Base-by-base conservation (phyloP, 108 stramenopile genomes). In the Skeletonema marinoi region DNA sequence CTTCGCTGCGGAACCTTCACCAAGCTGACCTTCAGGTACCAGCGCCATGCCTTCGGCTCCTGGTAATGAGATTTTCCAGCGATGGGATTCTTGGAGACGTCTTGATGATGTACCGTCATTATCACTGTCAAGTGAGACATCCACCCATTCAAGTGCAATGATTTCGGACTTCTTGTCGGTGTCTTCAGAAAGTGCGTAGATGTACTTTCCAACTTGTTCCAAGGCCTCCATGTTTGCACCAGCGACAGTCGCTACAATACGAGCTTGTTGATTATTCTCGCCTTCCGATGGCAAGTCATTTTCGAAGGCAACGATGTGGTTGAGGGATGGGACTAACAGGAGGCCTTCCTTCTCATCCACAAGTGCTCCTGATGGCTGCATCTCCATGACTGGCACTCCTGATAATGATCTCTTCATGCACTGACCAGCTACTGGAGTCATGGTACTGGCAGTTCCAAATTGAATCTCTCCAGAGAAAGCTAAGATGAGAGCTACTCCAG, bases 161-260 rank as follows among this genome's bases (percentile, higher is more conserved):
- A 68, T 61, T 59, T 66, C 65, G 54, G 65, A 66, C 25, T 59
- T 30, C 25, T 21, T 25, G 54, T 68, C 50, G 8, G 50, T 31
- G 9, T 10, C 60, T 68, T 68, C 67, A 61, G 67, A 68, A n/a
- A 68, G 58, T 16, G 67, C 67, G 32, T 32, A 68, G 59, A 68
- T 17, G 16, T n/a, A 14, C 8, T 68, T 50, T 8, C 59, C 67
- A 9, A 68, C 19, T 13, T 19, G 50, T 30, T 59, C 60, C 7
- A 68, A n/a, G 2, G 59, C 67, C 60, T 68, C 67, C 41, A 64
- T 21, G 11, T 64, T 48, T 17, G 41, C 42, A 16, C 7, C 63
- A 19, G 2, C 4, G 9, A 21, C 21, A 29, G 19, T 56, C 7
- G 54, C 21, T 0, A 25, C 19, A 25, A 21, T 21, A 25, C 10